These are phyloP conservation scores for Mortierella sp. DNA, from an alignment of 371 early-diverging fungal species.

Conservation along the genomic window DNA sequence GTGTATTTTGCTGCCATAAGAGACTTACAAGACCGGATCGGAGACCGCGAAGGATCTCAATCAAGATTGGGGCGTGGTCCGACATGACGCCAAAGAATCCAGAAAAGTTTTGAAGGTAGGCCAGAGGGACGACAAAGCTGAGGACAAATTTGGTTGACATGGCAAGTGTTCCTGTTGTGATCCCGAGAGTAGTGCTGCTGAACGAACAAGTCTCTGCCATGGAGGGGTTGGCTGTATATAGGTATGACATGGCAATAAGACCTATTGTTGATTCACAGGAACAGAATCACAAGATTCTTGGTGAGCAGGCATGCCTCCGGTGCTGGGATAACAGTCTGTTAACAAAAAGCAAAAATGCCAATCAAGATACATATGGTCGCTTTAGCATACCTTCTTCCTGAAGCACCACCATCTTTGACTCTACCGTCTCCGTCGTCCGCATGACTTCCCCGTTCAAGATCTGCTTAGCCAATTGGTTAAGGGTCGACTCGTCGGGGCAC, in stretches of 20 bases:
- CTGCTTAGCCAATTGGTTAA: conserved; percentile 66
- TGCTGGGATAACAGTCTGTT: not conserved
- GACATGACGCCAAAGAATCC: conserved; percentile 65
- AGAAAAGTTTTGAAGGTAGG: conserved; percentile 68
- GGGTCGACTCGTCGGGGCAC: conserved; percentile 51
- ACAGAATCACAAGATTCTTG: not conserved
- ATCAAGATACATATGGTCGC: not conserved
- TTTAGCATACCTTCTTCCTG: conserved; percentile 59
- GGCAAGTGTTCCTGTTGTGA: conserved; percentile 46
- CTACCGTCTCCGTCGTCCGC: conserved; percentile 55
- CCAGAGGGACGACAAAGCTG: conserved; percentile 67
- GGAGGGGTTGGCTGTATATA: conserved; percentile 50
- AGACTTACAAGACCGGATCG: conserved; percentile 40
- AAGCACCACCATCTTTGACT: conserved; percentile 70
- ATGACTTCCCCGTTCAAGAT: conserved; percentile 75
- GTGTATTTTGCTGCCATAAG: too few species aligned
- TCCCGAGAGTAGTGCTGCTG: conserved; percentile 45
- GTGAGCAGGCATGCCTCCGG: not conserved
- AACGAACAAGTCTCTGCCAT: conserved; percentile 40
- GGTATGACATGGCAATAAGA: conserved; percentile 52
- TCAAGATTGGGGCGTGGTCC: conserved; percentile 65
- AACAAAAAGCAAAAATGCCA: not conserved
- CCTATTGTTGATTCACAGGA: conserved; percentile 24
- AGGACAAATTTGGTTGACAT: conserved; percentile 62
- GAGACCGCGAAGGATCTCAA: conserved; percentile 61